These are phyloP conservation scores for Miamiensis avidus DNA, from an alignment of 169 alveolate species.

Conservation along the genomic window DNA sequence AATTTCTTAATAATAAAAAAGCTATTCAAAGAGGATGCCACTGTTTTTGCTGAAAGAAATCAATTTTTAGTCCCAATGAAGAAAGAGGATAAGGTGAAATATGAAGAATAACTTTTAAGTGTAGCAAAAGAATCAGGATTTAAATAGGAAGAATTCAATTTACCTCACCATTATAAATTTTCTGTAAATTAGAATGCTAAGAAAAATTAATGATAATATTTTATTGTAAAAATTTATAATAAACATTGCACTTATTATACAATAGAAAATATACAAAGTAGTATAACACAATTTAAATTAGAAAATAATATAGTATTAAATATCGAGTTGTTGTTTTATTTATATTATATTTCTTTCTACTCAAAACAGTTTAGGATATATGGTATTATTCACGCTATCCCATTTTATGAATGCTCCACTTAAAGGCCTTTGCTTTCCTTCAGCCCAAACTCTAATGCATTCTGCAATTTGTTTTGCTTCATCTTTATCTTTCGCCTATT, in stretches of 20 bases:
- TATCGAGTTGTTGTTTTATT: no score
- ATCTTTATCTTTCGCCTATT: no score
- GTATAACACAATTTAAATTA: no score
- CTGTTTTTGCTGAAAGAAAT: slow-evolving; percentile 21
- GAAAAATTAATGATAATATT: no score
- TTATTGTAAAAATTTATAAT: no score
- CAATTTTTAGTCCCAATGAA: slow-evolving; percentile 34
- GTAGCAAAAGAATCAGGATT: slow-evolving; percentile 3
- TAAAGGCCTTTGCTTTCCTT: neutral
- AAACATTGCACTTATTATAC: no score
- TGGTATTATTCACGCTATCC: neutral
- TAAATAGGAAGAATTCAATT: neutral
- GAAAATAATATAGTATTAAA: no score
- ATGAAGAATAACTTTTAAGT: neutral
- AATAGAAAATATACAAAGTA: no score
- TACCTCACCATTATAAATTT: neutral
- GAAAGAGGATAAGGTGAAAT: slow-evolving; percentile 36
- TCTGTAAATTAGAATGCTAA: no score
- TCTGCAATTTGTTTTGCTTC: neutral
- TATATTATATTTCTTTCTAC: no score
- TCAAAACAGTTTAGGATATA: neutral
- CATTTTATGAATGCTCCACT: neutral
- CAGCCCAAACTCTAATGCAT: neutral
- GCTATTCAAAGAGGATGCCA: slow-evolving; percentile 19
- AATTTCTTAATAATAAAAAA: neutral